Percentiles rank a stretch among this genome's conserved stretches.
These are phyloP conservation scores for Amanita polypyramis DNA, from an alignment of 768 basidiomycete species.

Conservation along the genomic window DNA sequence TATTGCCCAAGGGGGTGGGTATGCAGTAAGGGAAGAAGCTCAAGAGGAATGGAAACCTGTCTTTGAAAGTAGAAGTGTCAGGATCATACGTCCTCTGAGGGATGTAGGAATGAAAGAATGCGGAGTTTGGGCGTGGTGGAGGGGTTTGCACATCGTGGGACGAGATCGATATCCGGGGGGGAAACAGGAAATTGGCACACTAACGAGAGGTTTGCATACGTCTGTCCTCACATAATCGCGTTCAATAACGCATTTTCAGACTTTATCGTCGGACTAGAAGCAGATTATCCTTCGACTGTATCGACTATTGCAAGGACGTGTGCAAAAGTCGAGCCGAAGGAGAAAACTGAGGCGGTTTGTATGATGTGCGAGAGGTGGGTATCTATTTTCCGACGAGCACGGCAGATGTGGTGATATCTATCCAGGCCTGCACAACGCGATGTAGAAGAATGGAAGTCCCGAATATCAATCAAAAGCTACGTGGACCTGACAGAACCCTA, in stretches of 20 bases:
- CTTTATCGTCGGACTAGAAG: conserved; percentile 73
- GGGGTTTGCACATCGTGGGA: conserved; percentile 19
- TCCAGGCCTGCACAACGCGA: conserved; percentile 53
- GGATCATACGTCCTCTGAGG: conserved; percentile 55
- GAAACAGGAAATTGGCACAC: conserved; percentile 47
- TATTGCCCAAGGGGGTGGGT: conserved; percentile 70
- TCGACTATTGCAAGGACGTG: conserved; percentile 77
- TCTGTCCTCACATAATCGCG: neutral
- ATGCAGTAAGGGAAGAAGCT: conserved; percentile 53
- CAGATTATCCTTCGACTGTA: conserved; percentile 79
- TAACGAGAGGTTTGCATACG: conserved; percentile 54
- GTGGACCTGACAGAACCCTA: neutral
- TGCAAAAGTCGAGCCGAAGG: conserved; percentile 64
- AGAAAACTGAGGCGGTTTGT: conserved; percentile 37
- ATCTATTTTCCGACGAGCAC: too few species aligned
- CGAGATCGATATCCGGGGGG: conserved; percentile 33
- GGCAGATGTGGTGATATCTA: neutral
- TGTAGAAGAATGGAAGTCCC: conserved; percentile 63
- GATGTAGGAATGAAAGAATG: conserved; percentile 31
- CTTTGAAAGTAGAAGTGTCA: conserved; percentile 20
- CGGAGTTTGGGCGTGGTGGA: conserved; percentile 11
- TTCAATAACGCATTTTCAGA: conserved; percentile 27
- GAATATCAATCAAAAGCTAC: conserved; percentile 60
- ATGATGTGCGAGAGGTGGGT: conserved; percentile 56
- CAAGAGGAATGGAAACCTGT: conserved; percentile 58